Conservation (phyloP, 2,329 filamentous ascomycete genomes). For the Alternaria dauci region DNA sequence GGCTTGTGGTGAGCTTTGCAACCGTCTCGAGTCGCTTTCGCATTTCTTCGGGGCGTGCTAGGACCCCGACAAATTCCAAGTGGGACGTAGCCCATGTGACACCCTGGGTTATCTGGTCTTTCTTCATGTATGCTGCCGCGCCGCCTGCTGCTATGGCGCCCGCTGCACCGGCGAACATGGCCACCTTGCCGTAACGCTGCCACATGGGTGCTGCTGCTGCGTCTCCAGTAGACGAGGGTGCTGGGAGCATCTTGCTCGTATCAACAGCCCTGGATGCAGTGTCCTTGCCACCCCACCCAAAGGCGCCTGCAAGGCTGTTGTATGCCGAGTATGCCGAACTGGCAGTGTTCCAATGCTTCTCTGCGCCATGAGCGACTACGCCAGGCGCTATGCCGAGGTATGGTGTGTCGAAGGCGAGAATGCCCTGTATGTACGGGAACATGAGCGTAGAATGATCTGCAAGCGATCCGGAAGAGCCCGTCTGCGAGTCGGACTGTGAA, state of each 20-base stretch:
- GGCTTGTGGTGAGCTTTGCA: constrained; percentile 68
- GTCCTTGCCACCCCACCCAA: constrained; percentile 65
- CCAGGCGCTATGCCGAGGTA: constrained; percentile 83
- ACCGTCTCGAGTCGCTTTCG: constrained; percentile 75
- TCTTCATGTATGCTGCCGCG: constrained; percentile 84
- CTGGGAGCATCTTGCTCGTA: constrained; percentile 47
- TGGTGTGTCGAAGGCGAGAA: constrained; percentile 94
- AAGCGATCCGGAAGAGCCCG: constrained; percentile 43
- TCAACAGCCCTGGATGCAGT: constrained; percentile 36
- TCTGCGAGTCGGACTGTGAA: constrained; percentile 47
- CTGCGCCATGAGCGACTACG: constrained; percentile 85
- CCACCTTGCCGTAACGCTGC: constrained; percentile 84
- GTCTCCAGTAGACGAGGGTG: constrained; percentile 53
- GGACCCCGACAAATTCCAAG: constrained; percentile 89
- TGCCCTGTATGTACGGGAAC: constrained; percentile 91
- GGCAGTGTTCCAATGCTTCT: constrained; percentile 82
- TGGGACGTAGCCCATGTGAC: constrained; percentile 87
- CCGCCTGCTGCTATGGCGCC: constrained; percentile 83
- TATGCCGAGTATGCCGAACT: constrained; percentile 72
- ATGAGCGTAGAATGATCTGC: constrained; percentile 70
- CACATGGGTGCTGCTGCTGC: constrained; percentile 62
- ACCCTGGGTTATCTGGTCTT: constrained; percentile 79
- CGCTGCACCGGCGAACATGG: constrained; percentile 82
- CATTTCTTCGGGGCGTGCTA: constrained; percentile 84
- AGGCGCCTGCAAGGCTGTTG: constrained; percentile 68